A percentile compares a stretch with the other conserved stretches of the same genome.
Evolutionary conservation across 2,329 filamentous ascomycete species (phyloP).

Genomic region (Tolypocladium paradoxum): DNA sequence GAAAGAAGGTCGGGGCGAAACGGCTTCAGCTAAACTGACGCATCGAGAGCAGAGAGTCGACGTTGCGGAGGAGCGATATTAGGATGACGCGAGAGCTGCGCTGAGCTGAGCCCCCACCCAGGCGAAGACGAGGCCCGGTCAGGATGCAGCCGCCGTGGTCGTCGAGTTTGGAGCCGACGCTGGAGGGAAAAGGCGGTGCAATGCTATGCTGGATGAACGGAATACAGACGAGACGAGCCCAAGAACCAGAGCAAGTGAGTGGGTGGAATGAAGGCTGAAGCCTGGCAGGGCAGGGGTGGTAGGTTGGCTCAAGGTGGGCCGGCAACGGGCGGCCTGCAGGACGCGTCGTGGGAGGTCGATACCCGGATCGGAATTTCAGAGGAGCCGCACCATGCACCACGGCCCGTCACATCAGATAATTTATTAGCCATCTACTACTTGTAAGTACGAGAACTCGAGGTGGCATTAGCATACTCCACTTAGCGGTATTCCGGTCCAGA

Average conservation of each 20-base stretch:
- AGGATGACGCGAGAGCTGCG: background rate
- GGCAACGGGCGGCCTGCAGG: too few species aligned
- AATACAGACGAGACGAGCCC: background rate
- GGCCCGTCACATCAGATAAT: too few species aligned
- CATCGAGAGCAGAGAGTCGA: background rate
- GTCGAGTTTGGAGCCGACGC: background rate
- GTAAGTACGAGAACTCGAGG: too few species aligned
- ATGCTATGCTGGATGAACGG: background rate
- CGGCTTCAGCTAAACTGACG: background rate
- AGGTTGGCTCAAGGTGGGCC: constrained; percentile 4
- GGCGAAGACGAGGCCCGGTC: background rate
- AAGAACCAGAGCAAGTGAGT: background rate
- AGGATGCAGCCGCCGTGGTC: background rate
- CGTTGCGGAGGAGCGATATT: background rate
- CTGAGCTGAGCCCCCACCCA: background rate
- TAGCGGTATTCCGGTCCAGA: too few species aligned
- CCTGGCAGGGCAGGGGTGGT: constrained; percentile 3
- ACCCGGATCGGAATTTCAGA: constrained; percentile 20
- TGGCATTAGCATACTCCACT: too few species aligned
- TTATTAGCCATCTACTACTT: too few species aligned
- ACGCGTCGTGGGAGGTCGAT: background rate
- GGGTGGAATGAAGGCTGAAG: background rate
- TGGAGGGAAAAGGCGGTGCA: background rate
- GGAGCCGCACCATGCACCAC: too few species aligned
- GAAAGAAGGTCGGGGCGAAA: background rate